Percentiles rank a stretch among this genome's conserved stretches.
phyloP scores from a whole-genome alignment of 768 basidiomycete genomes.

The Trichaptum fuscoviolaceum region DNA sequence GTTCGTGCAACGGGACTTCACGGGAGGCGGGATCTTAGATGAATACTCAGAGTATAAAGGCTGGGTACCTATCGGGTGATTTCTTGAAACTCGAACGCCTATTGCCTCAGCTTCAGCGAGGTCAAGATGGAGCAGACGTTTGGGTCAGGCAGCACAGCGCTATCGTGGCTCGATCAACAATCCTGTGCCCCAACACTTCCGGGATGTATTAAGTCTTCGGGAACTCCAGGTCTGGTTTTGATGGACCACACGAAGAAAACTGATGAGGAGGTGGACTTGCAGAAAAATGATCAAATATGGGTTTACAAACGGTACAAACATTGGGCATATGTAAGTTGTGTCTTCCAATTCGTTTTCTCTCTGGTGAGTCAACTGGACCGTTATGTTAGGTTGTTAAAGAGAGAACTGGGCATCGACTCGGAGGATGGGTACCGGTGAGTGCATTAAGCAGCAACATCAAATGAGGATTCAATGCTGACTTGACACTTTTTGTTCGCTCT shows the following conservation, averaged over 20 bases:
- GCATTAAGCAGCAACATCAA: background rate
- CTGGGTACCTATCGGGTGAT: conserved; percentile 97
- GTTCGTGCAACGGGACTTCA: conserved; percentile 94
- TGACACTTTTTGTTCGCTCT: no score
- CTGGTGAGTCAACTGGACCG: conserved; percentile 9
- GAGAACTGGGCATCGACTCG: conserved; percentile 85
- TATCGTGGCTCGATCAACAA: conserved; percentile 13
- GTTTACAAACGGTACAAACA: conserved; percentile 99
- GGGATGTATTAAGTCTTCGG: conserved; percentile 90
- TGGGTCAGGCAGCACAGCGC: conserved; percentile 28
- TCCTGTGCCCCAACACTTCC: conserved; percentile 79
- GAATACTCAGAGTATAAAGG: conserved; percentile 78
- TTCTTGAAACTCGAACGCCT: conserved; percentile 89
- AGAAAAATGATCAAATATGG: conserved; percentile 81
- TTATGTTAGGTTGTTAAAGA: conserved; percentile 79
- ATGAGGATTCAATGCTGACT: background rate
- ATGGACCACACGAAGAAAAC: conserved; percentile 97
- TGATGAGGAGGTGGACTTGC: conserved; percentile 84
- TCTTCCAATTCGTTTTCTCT: background rate
- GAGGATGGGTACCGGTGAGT: conserved; percentile 91
- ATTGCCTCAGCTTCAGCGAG: conserved; percentile 87
- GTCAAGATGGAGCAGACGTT: conserved; percentile 60
- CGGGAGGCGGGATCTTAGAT: conserved; percentile 74
- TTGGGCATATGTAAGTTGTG: conserved; percentile 78
- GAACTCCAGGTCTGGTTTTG: conserved; percentile 91